Evolutionary conservation across 257 asterid species (phyloP).

Genomic region (Mentha longifolia): DNA sequence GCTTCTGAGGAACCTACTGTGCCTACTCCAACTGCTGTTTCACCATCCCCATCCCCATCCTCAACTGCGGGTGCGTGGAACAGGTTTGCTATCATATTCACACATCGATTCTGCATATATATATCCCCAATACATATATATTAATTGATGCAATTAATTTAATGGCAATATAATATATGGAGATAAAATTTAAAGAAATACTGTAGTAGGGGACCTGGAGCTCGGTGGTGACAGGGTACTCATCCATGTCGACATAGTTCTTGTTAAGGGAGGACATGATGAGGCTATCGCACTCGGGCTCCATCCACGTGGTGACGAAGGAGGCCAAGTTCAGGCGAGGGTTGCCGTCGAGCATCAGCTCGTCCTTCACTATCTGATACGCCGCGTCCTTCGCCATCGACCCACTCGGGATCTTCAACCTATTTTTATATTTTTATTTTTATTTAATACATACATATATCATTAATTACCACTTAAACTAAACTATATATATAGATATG

Average conservation of each 20-base stretch:
- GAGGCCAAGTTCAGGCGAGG: constrained; percentile 81
- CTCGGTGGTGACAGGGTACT: constrained; percentile 82
- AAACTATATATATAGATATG: no score
- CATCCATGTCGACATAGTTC: constrained; percentile 85
- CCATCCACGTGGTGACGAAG: constrained; percentile 87
- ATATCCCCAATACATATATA: no score
- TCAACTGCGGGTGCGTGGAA: constrained; percentile 51
- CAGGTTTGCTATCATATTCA: constrained; percentile 79
- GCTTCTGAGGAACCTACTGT: constrained; percentile 91
- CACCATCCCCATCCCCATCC: constrained; percentile 44
- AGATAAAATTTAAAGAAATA: no score
- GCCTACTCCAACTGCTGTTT: constrained; percentile 71
- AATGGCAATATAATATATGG: no score
- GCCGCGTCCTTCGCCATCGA: constrained; percentile 83
- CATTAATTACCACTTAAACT: no score
- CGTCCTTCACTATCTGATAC: constrained; percentile 66
- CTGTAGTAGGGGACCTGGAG: no score
- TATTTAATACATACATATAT: no score
- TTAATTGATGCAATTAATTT: background rate
- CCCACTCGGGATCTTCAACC: constrained; percentile 56
- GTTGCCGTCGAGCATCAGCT: constrained; percentile 78
- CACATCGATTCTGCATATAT: constrained; percentile 43
- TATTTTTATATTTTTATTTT: no score
- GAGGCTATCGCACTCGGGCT: constrained; percentile 75
- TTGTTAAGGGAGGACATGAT: constrained; percentile 64